Evolutionary conservation across 805 yeast genomes (phyloP).

Genomic region (Cyberlindnera euphorbiae): DNA sequence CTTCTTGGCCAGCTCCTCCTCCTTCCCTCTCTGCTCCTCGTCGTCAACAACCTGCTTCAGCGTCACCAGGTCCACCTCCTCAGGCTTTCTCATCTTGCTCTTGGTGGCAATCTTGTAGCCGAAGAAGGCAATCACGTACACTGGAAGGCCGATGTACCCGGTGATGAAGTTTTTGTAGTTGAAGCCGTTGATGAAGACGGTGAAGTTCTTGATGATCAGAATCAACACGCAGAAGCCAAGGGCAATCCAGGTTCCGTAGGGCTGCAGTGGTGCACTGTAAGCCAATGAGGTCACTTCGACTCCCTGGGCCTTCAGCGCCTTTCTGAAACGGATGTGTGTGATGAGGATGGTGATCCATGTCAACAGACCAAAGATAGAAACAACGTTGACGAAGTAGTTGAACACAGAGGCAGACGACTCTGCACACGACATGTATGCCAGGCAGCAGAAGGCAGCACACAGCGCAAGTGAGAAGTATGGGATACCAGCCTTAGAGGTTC

Average conservation of each 20-base stretch:
- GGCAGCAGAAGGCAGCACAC: slow-evolving; percentile 47
- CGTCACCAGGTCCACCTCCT: slow-evolving; percentile 58
- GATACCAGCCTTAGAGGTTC: slow-evolving; percentile 51
- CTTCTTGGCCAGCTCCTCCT: slow-evolving; percentile 1
- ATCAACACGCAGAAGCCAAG: slow-evolving; percentile 48
- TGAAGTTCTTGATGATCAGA: slow-evolving; percentile 63
- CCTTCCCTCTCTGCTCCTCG: slow-evolving; percentile 27
- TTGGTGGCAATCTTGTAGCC: slow-evolving; percentile 56
- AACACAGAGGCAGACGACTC: slow-evolving; percentile 53
- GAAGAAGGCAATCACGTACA: slow-evolving; percentile 46
- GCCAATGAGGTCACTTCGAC: slow-evolving; percentile 38
- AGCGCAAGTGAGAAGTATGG: slow-evolving; percentile 55
- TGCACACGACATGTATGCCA: slow-evolving; percentile 69
- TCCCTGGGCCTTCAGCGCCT: slow-evolving; percentile 66
- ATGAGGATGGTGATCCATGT: slow-evolving; percentile 71
- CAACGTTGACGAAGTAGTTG: slow-evolving; percentile 68
- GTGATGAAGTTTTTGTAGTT: slow-evolving; percentile 66
- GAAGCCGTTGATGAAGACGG: slow-evolving; percentile 62
- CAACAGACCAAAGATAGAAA: slow-evolving; percentile 68
- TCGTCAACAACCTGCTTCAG: slow-evolving; percentile 37
- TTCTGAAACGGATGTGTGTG: slow-evolving; percentile 61
- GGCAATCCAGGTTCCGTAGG: slow-evolving; percentile 61
- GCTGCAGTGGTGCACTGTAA: slow-evolving; percentile 64
- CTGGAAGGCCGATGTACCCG: slow-evolving; percentile 66
- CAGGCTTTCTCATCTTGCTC: slow-evolving; percentile 44